Evolutionary conservation across 495 filamentous ascomycete genomes (phyloP).

Genomic region (Daldinia grandis): DNA sequence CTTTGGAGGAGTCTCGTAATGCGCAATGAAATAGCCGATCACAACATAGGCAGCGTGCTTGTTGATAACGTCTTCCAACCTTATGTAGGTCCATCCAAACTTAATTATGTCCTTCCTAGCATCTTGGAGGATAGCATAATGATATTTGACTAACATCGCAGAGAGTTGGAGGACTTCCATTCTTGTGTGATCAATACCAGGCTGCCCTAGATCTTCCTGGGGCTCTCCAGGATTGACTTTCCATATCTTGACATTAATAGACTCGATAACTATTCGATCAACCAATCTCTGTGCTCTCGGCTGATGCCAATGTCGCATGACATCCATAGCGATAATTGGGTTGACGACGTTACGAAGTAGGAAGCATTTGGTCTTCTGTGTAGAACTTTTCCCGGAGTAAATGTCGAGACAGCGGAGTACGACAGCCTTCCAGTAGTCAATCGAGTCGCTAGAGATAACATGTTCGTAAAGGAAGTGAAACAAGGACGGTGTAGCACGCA

Average conservation of each 20-base stretch:
- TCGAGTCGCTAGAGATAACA: conserved; percentile 83
- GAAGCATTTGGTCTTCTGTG: conserved; percentile 92
- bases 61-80: conserved; percentile 97
- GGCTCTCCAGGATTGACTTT: conserved; percentile 84
- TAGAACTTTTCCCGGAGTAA: conserved; percentile 77
- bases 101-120: conserved; percentile 98
- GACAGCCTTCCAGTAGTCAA: conserved; percentile 86
- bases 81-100: conserved; percentile 98
- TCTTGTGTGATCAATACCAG: conserved; percentile 91
- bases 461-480: conserved; percentile 83
- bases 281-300: conserved; percentile 76
- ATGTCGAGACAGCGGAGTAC: conserved; percentile 88
- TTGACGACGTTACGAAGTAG: conserved; percentile 92
- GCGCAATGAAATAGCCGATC: conserved; percentile 96
- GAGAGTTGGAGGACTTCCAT: conserved; percentile 97
- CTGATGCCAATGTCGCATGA: conserved; percentile 72
- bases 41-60: conserved; percentile 98
- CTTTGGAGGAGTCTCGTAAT: conserved; percentile 95
- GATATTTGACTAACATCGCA: conserved; percentile 93
- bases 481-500: conserved; percentile 78
- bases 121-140: conserved; percentile 82
- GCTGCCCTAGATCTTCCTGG: conserved; percentile 83
- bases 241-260: conserved; percentile 94
- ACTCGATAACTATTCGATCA: conserved; percentile 87
- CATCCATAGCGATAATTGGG: conserved; percentile 96